Percentiles rank a stretch among this genome's conserved stretches.
Evolutionary conservation across 225 moss, liverwort and hornwort species (phyloP).

Genomic region (Polytrichum commune): DNA sequence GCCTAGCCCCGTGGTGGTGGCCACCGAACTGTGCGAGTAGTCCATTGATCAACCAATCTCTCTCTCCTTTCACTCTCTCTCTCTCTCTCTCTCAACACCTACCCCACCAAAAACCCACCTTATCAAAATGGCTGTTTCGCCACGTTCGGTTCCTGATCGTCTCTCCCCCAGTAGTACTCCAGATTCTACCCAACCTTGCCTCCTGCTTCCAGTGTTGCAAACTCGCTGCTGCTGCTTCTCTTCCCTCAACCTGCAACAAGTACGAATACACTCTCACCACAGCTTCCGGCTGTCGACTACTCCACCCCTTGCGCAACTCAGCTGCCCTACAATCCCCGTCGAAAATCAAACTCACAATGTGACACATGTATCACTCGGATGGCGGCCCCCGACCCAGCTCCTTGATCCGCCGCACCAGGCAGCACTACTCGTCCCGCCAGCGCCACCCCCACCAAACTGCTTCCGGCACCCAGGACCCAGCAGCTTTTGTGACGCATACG

Average conservation of each 20-base stretch:
- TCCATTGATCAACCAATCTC: conserved; percentile 54
- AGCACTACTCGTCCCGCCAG: too few species aligned
- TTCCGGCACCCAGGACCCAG: background rate
- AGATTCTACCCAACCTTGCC: background rate
- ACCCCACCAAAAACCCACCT: conserved; percentile 1
- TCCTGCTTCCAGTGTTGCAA: background rate
- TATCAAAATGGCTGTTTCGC: conserved; percentile 2
- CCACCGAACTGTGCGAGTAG: conserved; percentile 79
- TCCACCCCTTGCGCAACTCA: conserved; percentile 38
- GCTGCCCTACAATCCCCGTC: conserved; percentile 61
- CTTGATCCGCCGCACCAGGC: too few species aligned
- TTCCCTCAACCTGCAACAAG: conserved; percentile 11
- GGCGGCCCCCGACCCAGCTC: background rate
- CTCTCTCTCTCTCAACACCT: too few species aligned
- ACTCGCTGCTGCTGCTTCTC: background rate
- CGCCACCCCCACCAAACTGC: background rate
- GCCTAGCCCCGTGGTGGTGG: conserved; percentile 71
- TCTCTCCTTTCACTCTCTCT: too few species aligned
- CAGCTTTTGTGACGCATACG: too few species aligned
- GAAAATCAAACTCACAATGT: conserved; percentile 30
- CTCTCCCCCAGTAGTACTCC: conserved; percentile 27
- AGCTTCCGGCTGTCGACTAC: conserved; percentile 4
- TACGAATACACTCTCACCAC: background rate
- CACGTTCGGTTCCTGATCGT: conserved; percentile 13
- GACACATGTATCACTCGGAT: conserved; percentile 30